Conservation (phyloP, 768 basidiomycete species). For the Macrolepiota albuminosa region DNA sequence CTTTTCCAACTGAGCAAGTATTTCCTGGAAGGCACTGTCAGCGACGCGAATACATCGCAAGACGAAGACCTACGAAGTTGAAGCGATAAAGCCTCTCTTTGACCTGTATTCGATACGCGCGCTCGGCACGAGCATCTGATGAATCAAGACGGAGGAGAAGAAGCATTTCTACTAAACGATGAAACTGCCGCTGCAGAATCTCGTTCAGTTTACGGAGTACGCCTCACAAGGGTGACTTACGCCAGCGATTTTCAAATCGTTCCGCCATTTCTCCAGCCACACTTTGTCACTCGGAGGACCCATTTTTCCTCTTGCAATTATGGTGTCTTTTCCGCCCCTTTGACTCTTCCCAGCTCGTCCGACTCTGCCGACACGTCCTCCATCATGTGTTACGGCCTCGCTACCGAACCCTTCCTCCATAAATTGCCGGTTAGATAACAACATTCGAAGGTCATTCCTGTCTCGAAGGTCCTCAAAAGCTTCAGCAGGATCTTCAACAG, state of each 20-base stretch:
- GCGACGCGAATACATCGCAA: background rate
- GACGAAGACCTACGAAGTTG: constrained; percentile 69
- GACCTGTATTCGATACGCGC: constrained; percentile 81
- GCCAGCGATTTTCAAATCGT: constrained; percentile 83
- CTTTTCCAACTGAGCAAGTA: constrained; percentile 82
- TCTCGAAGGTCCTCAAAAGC: constrained; percentile 96
- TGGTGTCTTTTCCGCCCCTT: constrained; percentile 20
- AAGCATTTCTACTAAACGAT: constrained; percentile 89
- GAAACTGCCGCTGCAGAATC: constrained; percentile 77
- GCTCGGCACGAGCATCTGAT: constrained; percentile 45
- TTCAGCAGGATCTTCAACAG: constrained; percentile 97
- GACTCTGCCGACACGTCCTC: constrained; percentile 43
- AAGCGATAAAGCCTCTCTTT: constrained; percentile 94
- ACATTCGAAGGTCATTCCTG: constrained; percentile 81
- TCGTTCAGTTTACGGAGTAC: background rate
- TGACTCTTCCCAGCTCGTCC: constrained; percentile 39
- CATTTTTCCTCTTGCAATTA: constrained; percentile 48
- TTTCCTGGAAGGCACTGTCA: constrained; percentile 51
- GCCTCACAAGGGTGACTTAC: constrained; percentile 36
- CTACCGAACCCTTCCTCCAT: constrained; percentile 65
- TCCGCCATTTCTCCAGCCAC: constrained; percentile 80
- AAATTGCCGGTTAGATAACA: constrained; percentile 61
- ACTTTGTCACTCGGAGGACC: constrained; percentile 72
- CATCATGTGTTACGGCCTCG: constrained; percentile 40
- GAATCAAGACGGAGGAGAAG: constrained; percentile 68